Conservation (phyloP, 2,329 filamentous ascomycete genomes). For the Chaetomium olivaceum region DNA sequence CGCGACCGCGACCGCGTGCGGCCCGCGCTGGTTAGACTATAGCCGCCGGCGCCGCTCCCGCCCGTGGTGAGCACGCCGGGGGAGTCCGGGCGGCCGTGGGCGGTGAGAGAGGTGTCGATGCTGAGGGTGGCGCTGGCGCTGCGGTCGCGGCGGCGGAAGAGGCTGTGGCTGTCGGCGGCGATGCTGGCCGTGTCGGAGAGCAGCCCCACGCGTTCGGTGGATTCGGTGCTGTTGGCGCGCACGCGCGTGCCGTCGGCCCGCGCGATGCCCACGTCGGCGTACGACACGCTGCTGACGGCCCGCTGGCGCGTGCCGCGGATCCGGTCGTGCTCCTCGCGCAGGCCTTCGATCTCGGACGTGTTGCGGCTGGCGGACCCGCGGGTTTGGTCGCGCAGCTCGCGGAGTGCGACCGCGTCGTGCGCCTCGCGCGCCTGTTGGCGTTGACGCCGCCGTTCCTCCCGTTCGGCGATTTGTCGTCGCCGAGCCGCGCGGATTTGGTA, state of each 20-base stretch:
- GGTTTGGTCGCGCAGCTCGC: constrained; percentile 61
- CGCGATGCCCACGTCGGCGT: constrained; percentile 73
- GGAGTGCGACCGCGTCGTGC: constrained; percentile 69
- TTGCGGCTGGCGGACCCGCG: constrained; percentile 48
- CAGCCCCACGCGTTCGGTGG: constrained; percentile 65
- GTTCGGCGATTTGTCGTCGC: constrained; percentile 71
- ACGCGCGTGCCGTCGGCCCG: constrained; percentile 75
- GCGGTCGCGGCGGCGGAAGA: constrained; percentile 46
- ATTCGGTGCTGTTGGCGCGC: constrained; percentile 71
- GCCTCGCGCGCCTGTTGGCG: constrained; percentile 70
- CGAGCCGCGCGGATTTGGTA: constrained; percentile 85
- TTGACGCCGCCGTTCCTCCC: constrained; percentile 71
- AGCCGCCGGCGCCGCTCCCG: constrained; percentile 22
- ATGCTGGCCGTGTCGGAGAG: constrained; percentile 72
- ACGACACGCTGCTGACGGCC: constrained; percentile 73
- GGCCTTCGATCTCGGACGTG: constrained; percentile 60
- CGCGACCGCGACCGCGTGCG: constrained; percentile 47
- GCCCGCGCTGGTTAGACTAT: constrained; percentile 36
- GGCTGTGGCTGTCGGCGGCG: constrained; percentile 34
- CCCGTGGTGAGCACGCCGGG: constrained; percentile 25
- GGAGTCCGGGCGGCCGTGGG: constrained; percentile 28
- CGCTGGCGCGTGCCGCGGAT: constrained; percentile 62
- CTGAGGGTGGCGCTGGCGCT: constrained; percentile 59
- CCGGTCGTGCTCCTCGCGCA: constrained; percentile 56
- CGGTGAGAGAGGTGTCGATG: constrained; percentile 43